Evolutionary conservation across 371 early-diverging fungal genomes (phyloP), one percentile per base, ranked within the genome.

Genomic region (Gilbertella persicaria): DNA sequence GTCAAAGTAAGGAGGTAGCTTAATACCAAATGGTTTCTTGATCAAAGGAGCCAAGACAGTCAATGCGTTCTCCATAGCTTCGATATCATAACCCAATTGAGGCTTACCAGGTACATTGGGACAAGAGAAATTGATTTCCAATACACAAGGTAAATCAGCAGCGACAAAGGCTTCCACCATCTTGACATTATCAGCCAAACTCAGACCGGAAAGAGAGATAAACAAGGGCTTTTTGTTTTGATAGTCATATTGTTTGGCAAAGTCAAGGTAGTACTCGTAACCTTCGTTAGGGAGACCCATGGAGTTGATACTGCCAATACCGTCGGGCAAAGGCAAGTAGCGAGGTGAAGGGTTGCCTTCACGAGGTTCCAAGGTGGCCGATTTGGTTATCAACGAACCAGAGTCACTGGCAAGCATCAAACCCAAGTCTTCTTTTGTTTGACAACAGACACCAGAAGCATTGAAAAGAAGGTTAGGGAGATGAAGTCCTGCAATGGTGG

Each of bases 81-180:
- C 75, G 35, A 75, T 48, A 47, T 78, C 78, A 38, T 78, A 78
- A 12, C 75, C 75, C 4, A 75, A 51, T 45, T 74, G 78, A 17
- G 78, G 78, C 39, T 78, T 78, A 33, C 75, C 75, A 14, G 78
- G 75, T 4, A 78, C 73, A 29, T 78, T 78, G 24, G 78, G 78
- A 52, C 78, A 78, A 16, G 78, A 78, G 33, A 73, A 75, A 60
- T 78, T 78, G 52, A 78, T 47, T 51, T 78, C 78, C 9, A 78
- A 50, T 9, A 75, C 46, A 38, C 72, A 71, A 36, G 72, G 73
- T 28, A 72, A 62, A 29, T 73, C 45, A 30, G 75, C 70, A 13
- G 50, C 71, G 17, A 58, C 66, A 62, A 78, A 74, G 3, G 64
- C 68, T 30, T 69, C 65, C 41, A 66, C 62, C 75, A 74, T 74